These are phyloP conservation scores for Suillus paluster DNA, from an alignment of 768 basidiomycete genomes.

Conservation along the genomic window DNA sequence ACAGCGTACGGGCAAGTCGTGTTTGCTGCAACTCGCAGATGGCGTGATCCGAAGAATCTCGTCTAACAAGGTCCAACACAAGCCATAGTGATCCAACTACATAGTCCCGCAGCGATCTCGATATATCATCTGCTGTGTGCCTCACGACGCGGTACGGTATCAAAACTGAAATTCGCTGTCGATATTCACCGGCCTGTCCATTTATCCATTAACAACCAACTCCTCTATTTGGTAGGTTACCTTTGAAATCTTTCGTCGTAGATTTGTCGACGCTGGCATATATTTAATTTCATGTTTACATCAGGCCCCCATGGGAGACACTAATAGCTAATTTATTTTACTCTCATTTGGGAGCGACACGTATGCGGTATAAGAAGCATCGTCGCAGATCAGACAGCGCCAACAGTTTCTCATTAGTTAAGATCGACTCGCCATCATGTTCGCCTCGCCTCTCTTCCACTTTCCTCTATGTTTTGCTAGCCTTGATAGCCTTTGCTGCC, in stretches of 20 bases:
- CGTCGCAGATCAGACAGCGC: background rate
- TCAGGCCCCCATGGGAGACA: no score
- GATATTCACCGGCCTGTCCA: no score
- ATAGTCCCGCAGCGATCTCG: background rate
- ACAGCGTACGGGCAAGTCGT: no score
- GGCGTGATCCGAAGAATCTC: no score
- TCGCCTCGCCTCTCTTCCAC: slow-evolving; percentile 2
- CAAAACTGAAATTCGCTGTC: background rate
- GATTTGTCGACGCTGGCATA: no score
- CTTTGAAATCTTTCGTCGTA: background rate
- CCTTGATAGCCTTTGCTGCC: background rate
- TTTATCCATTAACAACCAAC: background rate
- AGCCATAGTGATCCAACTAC: no score
- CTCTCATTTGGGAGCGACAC: no score
- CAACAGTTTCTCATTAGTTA: background rate
- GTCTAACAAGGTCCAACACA: no score
- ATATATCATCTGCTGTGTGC: background rate
- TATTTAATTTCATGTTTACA: background rate
- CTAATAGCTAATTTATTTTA: no score
- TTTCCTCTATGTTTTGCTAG: slow-evolving; percentile 6
- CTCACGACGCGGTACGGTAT: background rate
- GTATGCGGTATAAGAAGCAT: background rate
- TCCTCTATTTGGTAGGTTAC: background rate
- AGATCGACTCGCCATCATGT: background rate
- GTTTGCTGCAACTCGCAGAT: no score